phyloP scores from a whole-genome alignment of 2,329 filamentous ascomycete genomes.

The Aureobasidium sp. region DNA sequence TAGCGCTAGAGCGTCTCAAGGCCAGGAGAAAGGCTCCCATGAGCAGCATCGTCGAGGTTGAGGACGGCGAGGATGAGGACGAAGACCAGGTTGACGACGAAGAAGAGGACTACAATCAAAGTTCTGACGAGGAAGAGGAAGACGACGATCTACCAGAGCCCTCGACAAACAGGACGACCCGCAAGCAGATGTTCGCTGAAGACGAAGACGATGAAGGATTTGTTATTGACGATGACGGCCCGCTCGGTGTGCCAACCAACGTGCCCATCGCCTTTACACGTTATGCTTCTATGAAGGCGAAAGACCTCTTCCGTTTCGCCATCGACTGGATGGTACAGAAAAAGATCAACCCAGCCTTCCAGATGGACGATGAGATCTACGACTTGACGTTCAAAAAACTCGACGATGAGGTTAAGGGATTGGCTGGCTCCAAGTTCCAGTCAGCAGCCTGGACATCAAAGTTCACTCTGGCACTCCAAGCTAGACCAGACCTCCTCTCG shows the following conservation, averaged over 20 bases:
- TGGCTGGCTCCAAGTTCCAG: slow-evolving; percentile 61
- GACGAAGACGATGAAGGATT: slow-evolving; percentile 54
- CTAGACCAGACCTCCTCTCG: slow-evolving; percentile 53
- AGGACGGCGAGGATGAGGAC: slow-evolving; percentile 16
- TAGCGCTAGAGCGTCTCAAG: slow-evolving; percentile 37
- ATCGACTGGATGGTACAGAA: slow-evolving; percentile 78
- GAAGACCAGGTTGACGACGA: slow-evolving; percentile 23
- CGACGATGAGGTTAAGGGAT: slow-evolving; percentile 59
- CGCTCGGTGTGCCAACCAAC: slow-evolving; percentile 34
- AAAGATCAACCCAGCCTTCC: slow-evolving; percentile 64
- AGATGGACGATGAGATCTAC: slow-evolving; percentile 55
- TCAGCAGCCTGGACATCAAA: slow-evolving; percentile 61
- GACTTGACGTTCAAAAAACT: slow-evolving; percentile 60
- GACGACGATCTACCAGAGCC: slow-evolving; percentile 12
- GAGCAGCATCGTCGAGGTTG: slow-evolving; percentile 10
- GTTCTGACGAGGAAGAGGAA: slow-evolving; percentile 25
- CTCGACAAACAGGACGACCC: slow-evolving; percentile 6
- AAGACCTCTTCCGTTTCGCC: slow-evolving; percentile 63
- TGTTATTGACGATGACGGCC: slow-evolving; percentile 49
- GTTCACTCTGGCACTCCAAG: slow-evolving; percentile 57
- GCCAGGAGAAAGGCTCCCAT: slow-evolving; percentile 28
- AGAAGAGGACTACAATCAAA: slow-evolving; percentile 21
- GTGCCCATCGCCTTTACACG: slow-evolving; percentile 60
- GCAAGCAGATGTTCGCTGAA: slow-evolving; percentile 39
- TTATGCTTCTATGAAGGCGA: slow-evolving; percentile 56